Conservation (phyloP, 2,329 filamentous ascomycete genomes). For the Aspergillus pseudonomiae region DNA sequence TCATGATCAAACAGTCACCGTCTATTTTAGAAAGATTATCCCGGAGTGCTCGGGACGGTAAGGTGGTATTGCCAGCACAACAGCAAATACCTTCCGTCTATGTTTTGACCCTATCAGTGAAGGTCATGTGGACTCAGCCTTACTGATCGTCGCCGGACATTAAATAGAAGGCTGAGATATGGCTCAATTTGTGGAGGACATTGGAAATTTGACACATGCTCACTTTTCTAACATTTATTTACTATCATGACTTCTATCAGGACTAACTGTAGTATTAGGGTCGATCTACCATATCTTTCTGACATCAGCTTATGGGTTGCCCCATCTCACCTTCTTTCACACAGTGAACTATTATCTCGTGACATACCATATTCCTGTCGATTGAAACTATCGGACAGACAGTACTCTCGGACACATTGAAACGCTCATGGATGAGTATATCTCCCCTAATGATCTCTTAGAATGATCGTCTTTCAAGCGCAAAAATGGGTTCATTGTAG, state of each 20-base stretch:
- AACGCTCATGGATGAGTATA: neutral
- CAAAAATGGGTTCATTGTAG: no score
- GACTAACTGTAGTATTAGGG: neutral
- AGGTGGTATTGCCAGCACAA: neutral
- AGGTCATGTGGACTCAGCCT: neutral
- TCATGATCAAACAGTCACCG: neutral
- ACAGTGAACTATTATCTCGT: neutral
- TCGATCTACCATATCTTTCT: neutral
- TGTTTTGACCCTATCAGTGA: neutral
- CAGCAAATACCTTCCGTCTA: neutral
- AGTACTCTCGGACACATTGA: neutral
- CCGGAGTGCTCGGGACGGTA: neutral
- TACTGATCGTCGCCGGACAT: neutral
- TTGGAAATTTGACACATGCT: neutral
- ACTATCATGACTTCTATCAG: neutral
- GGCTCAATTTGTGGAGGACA: neutral
- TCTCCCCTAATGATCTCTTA: neutral
- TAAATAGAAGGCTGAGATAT: neutral
- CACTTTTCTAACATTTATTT: neutral
- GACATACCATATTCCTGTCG: neutral
- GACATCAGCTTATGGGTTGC: neutral
- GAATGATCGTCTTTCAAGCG: no score
- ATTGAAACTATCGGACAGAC: neutral
- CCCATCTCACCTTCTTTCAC: neutral
- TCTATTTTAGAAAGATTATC: neutral